Evolutionary conservation across 2,329 filamentous ascomycete species (phyloP).

Genomic region (Chaetoscypha palmicola): DNA sequence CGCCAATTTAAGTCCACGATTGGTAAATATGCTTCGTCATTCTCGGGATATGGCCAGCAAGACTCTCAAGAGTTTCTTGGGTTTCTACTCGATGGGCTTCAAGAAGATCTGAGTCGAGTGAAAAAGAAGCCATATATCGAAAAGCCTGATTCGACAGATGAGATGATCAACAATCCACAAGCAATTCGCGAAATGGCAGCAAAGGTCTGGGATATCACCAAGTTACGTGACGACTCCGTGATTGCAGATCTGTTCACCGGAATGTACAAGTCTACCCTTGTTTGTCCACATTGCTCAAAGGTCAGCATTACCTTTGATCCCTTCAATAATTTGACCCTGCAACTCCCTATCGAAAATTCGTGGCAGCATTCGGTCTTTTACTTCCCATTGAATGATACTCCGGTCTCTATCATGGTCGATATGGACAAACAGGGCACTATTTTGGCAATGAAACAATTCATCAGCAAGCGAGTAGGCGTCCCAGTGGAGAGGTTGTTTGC

Average conservation of each 20-base stretch:
- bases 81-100: slow-evolving; percentile 86
- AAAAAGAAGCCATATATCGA: slow-evolving; percentile 95
- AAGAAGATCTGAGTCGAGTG: slow-evolving; percentile 91
- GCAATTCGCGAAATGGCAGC: slow-evolving; percentile 81
- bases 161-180: slow-evolving; percentile 77
- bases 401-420: slow-evolving; percentile 70
- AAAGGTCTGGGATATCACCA: slow-evolving; percentile 86
- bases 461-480: slow-evolving; percentile 62
- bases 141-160: slow-evolving; percentile 95
- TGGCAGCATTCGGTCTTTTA: slow-evolving; percentile 72
- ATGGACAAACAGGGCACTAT: slow-evolving; percentile 69
- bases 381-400: slow-evolving; percentile 65
- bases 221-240: slow-evolving; percentile 86
- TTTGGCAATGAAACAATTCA: slow-evolving; percentile 59
- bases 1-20: slow-evolving; percentile 76
- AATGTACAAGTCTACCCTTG: slow-evolving; percentile 95
- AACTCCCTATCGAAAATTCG: slow-evolving; percentile 77
- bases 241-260: slow-evolving; percentile 94
- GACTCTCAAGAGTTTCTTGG: slow-evolving; percentile 96
- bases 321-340: slow-evolving; percentile 89
- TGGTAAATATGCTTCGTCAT: slow-evolving; percentile 73
- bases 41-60: slow-evolving; percentile 92
- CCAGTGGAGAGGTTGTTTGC: slow-evolving; percentile 63
- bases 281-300: slow-evolving; percentile 85
- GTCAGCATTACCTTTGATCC: slow-evolving; percentile 98